These are phyloP conservation scores for Pezicula radicicola DNA, from an alignment of 2,329 filamentous ascomycete species.

Conservation along the genomic window DNA sequence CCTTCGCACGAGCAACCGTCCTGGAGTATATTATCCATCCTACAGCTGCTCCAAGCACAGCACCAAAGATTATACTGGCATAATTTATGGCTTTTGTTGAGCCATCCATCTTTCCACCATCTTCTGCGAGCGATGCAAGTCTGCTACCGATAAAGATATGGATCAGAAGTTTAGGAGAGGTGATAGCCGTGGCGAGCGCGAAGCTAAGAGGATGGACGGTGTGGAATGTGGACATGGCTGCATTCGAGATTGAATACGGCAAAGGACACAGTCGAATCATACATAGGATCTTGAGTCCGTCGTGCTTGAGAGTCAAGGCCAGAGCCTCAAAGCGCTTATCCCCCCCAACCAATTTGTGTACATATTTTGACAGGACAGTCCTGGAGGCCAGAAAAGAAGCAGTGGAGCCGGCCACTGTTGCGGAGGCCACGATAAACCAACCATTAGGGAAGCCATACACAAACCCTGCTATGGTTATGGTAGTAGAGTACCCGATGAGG, in stretches of 20 bases:
- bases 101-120: conserved; percentile 77
- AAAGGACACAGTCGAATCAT: conserved; percentile 92
- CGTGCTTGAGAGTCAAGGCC: conserved; percentile 81
- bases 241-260: conserved; percentile 91
- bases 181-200: conserved; percentile 76
- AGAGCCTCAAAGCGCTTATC: conserved; percentile 89
- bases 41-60: conserved; percentile 68
- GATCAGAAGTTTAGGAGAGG: conserved; percentile 83
- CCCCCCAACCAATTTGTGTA: conserved; percentile 73
- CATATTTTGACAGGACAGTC: conserved; percentile 74
- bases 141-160: conserved; percentile 90
- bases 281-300: conserved; percentile 83
- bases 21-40: conserved; percentile 82
- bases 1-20: conserved; percentile 60
- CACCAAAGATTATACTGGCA: conserved; percentile 71
- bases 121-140: conserved; percentile 78
- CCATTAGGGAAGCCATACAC: conserved; percentile 70
- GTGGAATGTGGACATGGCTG: conserved; percentile 89
- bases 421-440: conserved; percentile 70
- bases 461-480: conserved; percentile 66
- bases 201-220: conserved; percentile 77
- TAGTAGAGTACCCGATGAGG: conserved; percentile 66
- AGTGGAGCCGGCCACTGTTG: conserved; percentile 75
- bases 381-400: conserved; percentile 78
- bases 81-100: conserved; percentile 82